phyloP scores from a whole-genome alignment of 2,329 filamentous ascomycete genomes.

The Xylariaceae sp. region DNA sequence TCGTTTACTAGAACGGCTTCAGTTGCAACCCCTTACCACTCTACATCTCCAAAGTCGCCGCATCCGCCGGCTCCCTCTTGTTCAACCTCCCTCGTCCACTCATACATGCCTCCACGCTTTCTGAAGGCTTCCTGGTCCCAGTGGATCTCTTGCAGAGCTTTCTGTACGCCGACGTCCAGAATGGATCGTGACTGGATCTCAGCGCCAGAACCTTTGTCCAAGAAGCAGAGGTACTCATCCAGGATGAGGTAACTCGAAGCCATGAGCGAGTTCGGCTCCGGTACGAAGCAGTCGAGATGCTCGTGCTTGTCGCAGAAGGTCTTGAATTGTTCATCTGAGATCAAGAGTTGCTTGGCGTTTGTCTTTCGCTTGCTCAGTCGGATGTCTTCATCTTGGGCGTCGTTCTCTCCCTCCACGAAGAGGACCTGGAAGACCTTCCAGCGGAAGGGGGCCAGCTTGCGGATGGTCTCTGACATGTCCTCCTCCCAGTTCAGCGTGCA shows the following conservation, averaged over 20 bases:
- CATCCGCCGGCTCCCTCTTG: not conserved
- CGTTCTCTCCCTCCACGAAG: slow-evolving; percentile 49
- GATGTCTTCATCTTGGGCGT: slow-evolving; percentile 34
- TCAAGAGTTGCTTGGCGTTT: slow-evolving; percentile 40
- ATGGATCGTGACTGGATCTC: slow-evolving; percentile 33
- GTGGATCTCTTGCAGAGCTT: slow-evolving; percentile 39
- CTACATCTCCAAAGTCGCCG: slow-evolving; percentile 12
- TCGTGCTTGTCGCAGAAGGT: slow-evolving; percentile 42
- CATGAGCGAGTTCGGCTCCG: slow-evolving; percentile 48
- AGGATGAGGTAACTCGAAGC: slow-evolving; percentile 46
- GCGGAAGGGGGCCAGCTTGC: slow-evolving; percentile 41
- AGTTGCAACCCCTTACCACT: not conserved
- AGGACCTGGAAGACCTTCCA: slow-evolving; percentile 54
- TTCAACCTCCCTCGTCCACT: slow-evolving; percentile 36
- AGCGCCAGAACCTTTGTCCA: slow-evolving; percentile 39
- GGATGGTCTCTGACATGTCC: slow-evolving; percentile 41
- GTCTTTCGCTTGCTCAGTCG: slow-evolving; percentile 27
- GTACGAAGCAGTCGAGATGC: slow-evolving; percentile 39
- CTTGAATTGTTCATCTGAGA: slow-evolving; percentile 43
- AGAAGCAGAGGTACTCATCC: slow-evolving; percentile 47
- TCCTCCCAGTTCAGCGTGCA: slow-evolving; percentile 45
- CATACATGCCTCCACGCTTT: slow-evolving; percentile 44
- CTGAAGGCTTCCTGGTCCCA: slow-evolving; percentile 44
- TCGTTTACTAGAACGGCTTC: not conserved
- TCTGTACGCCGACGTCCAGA: slow-evolving; percentile 43